phyloP scores from a whole-genome alignment of 2,329 filamentous ascomycete species.

The Xylariomycetidae sp. region DNA sequence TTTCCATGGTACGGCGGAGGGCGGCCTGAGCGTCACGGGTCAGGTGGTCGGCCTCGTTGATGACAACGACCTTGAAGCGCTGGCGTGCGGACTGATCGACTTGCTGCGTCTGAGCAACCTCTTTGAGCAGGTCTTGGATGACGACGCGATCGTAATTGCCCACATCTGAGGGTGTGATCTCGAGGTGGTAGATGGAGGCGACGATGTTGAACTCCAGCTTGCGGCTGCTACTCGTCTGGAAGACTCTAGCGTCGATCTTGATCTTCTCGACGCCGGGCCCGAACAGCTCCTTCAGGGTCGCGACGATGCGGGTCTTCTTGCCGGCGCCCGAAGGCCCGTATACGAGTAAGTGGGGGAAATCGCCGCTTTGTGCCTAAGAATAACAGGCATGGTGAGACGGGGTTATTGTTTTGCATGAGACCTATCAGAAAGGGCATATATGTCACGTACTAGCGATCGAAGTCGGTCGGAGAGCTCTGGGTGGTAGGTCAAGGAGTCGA shows the following conservation, averaged over 20 bases:
- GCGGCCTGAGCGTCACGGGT: slow-evolving; percentile 94
- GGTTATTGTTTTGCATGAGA: too few species aligned
- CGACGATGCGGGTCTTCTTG: slow-evolving; percentile 96
- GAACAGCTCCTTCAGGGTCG: slow-evolving; percentile 91
- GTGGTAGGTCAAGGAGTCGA: slow-evolving; percentile 82
- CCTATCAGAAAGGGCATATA: slow-evolving; percentile 3
- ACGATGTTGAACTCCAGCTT: slow-evolving; percentile 99
- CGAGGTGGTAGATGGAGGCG: slow-evolving; percentile 92
- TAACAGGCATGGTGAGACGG: too few species aligned
- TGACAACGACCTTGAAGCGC: slow-evolving; percentile 96
- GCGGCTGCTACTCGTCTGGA: slow-evolving; percentile 91
- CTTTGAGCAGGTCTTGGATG: slow-evolving; percentile 90
- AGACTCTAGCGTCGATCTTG: slow-evolving; percentile 96
- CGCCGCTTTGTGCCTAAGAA: slow-evolving; percentile 81
- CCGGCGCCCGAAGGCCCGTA: slow-evolving; percentile 95
- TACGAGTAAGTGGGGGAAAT: slow-evolving; percentile 95
- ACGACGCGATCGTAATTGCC: slow-evolving; percentile 96
- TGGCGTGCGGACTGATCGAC: slow-evolving; percentile 91
- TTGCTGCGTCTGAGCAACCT: slow-evolving; percentile 97
- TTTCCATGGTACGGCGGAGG: slow-evolving; percentile 94
- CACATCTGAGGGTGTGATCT: slow-evolving; percentile 96
- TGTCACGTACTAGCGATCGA: slow-evolving; percentile 67
- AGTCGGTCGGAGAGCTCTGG: slow-evolving; percentile 81
- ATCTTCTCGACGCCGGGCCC: slow-evolving; percentile 98
- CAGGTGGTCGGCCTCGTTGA: slow-evolving; percentile 96